phyloP scores from a whole-genome alignment of 2,329 filamentous ascomycete species.

The Monosporascus sp. region DNA sequence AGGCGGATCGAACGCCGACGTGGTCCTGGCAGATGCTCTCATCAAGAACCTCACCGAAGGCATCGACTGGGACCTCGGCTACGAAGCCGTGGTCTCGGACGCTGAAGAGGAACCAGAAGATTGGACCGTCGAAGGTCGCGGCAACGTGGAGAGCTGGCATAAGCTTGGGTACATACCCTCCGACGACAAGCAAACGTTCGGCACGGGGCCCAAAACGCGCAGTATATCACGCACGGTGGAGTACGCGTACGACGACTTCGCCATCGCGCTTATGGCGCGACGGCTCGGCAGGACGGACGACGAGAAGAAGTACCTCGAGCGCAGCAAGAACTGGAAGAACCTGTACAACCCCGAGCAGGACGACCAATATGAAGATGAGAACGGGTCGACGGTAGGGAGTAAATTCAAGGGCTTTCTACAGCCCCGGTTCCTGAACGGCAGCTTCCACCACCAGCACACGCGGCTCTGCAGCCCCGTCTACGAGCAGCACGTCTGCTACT shows the following conservation, averaged over 20 bases:
- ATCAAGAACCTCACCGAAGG: slow-evolving; percentile 60
- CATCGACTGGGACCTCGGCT: slow-evolving; percentile 66
- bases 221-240: slow-evolving; percentile 71
- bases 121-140: slow-evolving; percentile 67
- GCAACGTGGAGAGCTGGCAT: slow-evolving; percentile 68
- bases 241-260: slow-evolving; percentile 77
- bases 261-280: slow-evolving; percentile 58
- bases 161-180: slow-evolving; percentile 65
- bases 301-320: slow-evolving; percentile 54
- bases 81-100: slow-evolving; percentile 68
- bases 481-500: slow-evolving; percentile 44
- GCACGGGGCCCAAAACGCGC: slow-evolving; percentile 62
- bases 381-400: slow-evolving; percentile 25
- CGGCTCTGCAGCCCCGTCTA: slow-evolving; percentile 53
- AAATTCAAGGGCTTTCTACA: slow-evolving; percentile 68
- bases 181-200: slow-evolving; percentile 59
- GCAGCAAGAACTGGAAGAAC: slow-evolving; percentile 66
- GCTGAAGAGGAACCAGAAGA: slow-evolving; percentile 62
- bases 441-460: slow-evolving; percentile 63
- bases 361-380: slow-evolving; percentile 22
- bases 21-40: slow-evolving; percentile 65
- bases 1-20: slow-evolving; percentile 71
- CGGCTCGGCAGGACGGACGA: slow-evolving; percentile 50
- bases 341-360: slow-evolving; percentile 49
- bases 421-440: slow-evolving; percentile 60